phyloP scores from a whole-genome alignment of 257 asterid genomes.

The Przewalskia tangutica region DNA sequence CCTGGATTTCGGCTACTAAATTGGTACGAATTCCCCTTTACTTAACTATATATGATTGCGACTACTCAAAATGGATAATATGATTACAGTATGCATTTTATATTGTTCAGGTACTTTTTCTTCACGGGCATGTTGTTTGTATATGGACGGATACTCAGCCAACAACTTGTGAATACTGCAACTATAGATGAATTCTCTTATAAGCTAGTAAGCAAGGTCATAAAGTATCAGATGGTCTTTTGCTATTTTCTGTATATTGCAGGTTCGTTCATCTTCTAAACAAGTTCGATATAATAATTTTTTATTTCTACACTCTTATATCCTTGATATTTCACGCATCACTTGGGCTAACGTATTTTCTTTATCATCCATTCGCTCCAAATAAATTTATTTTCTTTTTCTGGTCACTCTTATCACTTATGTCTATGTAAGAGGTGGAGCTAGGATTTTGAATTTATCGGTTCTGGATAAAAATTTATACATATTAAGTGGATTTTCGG shows the following conservation, averaged over 20 bases:
- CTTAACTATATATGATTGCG: background rate
- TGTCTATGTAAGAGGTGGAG: background rate
- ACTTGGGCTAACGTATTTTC: background rate
- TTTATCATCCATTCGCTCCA: background rate
- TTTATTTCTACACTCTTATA: background rate
- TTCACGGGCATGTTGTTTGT: slow-evolving; percentile 80
- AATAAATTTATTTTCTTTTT: background rate
- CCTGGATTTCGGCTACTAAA: slow-evolving; percentile 93
- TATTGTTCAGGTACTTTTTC: slow-evolving; percentile 64
- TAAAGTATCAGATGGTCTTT: slow-evolving; percentile 86
- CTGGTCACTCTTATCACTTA: background rate
- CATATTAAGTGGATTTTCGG: too few species aligned
- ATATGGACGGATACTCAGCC: slow-evolving; percentile 80
- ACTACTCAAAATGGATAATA: background rate
- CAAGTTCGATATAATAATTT: background rate
- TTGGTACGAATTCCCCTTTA: slow-evolving; percentile 39
- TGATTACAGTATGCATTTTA: background rate
- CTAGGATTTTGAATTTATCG: background rate
- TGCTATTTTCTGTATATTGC: slow-evolving; percentile 75
- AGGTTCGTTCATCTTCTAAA: slow-evolving; percentile 34
- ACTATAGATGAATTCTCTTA: slow-evolving; percentile 53
- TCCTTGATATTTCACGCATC: background rate
- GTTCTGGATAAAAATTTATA: too few species aligned
- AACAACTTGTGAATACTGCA: slow-evolving; percentile 73
- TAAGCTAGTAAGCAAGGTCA: slow-evolving; percentile 53